These are phyloP conservation scores for Gynochthodes officinalis DNA, from an alignment of 257 asterid genomes.

Conservation along the genomic window DNA sequence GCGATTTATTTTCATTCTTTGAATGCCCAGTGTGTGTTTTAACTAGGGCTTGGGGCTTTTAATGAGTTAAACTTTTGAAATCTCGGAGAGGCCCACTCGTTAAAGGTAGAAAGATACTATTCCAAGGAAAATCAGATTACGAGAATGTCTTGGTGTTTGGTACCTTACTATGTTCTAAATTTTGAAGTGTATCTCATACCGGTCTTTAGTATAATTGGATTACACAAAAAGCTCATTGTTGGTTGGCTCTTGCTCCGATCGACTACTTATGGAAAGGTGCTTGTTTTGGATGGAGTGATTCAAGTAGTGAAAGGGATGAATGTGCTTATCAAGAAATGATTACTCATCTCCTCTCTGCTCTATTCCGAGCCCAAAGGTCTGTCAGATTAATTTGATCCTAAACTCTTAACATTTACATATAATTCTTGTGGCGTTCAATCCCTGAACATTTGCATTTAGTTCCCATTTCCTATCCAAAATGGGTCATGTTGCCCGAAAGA, in stretches of 20 bases:
- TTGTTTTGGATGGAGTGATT: conserved; percentile 94
- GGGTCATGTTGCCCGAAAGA: background rate
- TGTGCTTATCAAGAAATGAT: conserved; percentile 99
- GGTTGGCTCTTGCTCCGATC: conserved; percentile 52
- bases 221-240: conserved; percentile 16
- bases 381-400: background rate
- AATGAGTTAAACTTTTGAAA: background rate
- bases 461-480: background rate
- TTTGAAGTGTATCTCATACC: conserved; percentile 4
- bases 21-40: background rate
- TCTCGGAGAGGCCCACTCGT: conserved; percentile 96
- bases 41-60: background rate
- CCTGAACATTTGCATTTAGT: background rate
- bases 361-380: conserved; percentile 84
- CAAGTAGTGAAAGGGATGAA: conserved; percentile 96
- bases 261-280: conserved; percentile 91
- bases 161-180: conserved; percentile 19
- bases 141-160: conserved; percentile 95
- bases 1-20: background rate
- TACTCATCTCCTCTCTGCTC: conserved; percentile 94
- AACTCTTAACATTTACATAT: background rate
- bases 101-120: conserved; percentile 87
- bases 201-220: background rate
- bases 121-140: conserved; percentile 86
- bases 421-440: background rate